phyloP scores from a whole-genome alignment of 768 basidiomycete species.

The Hericium alpestre region DNA sequence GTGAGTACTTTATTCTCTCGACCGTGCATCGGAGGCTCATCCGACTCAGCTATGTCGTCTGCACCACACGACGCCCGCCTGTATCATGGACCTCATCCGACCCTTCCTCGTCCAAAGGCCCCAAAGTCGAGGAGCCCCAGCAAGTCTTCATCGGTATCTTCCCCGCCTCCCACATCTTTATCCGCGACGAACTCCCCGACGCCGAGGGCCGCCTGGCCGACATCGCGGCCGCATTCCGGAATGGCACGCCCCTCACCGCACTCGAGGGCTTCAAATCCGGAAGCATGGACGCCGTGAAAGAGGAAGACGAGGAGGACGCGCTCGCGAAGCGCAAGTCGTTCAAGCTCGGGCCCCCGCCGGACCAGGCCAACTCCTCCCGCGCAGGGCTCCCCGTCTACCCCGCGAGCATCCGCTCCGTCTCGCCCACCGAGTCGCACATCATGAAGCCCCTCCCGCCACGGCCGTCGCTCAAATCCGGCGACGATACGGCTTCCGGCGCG shows the following conservation, averaged over 20 bases:
- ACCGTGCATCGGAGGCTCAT: background rate
- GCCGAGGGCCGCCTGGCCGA: conserved; percentile 79
- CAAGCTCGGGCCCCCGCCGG: conserved; percentile 62
- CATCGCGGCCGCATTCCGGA: conserved; percentile 46
- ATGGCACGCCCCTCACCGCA: conserved; percentile 21
- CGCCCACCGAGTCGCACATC: conserved; percentile 54
- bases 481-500: conserved; percentile 79
- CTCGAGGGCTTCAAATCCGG: conserved; percentile 36
- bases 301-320: conserved; percentile 57
- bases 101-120: conserved; percentile 40
- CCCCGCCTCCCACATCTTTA: conserved; percentile 77
- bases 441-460: conserved; percentile 76
- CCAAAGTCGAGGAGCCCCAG: conserved; percentile 66
- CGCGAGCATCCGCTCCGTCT: conserved; percentile 54
- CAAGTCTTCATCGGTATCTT: conserved; percentile 94
- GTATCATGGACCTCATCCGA: conserved; percentile 56
- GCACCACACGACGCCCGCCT: conserved; percentile 64
- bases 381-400: conserved; percentile 66
- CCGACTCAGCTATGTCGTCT: conserved; percentile 67
- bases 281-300: conserved; percentile 44
- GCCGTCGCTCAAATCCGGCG: conserved; percentile 89
- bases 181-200: conserved; percentile 79
- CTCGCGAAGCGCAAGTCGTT: conserved; percentile 45
- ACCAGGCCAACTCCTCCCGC: conserved; percentile 63
- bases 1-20: conserved; percentile 36